A percentile compares a stretch with the other conserved stretches of the same genome.
phyloP scores from a whole-genome alignment of 176 grass and related monocot species.

The Guadua angustifolia region DNA sequence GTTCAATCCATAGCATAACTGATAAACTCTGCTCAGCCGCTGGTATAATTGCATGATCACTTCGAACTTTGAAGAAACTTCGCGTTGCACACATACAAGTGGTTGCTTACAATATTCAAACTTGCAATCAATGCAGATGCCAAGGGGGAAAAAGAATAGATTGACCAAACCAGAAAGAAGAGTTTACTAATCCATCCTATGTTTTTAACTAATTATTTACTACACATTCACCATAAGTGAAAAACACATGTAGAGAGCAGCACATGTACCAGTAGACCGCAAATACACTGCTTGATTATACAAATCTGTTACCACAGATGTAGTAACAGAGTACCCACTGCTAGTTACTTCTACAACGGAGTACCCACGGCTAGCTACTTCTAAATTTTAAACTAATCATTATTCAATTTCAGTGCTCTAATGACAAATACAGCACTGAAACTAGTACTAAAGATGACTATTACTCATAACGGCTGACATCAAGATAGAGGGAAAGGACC shows the following conservation, averaged over 20 bases:
- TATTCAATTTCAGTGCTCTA: slow-evolving; percentile 3
- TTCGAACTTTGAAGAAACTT: slow-evolving; percentile 10
- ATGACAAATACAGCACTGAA: not conserved
- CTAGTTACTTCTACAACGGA: not conserved
- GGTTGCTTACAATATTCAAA: slow-evolving; percentile 21
- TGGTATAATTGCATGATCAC: slow-evolving; percentile 13
- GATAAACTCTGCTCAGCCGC: not conserved
- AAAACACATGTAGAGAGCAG: slow-evolving; percentile 7
- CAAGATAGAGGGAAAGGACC: slow-evolving; percentile 2
- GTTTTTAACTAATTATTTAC: not conserved
- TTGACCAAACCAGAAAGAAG: not conserved
- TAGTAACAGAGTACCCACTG: slow-evolving; percentile 2
- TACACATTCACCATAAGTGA: slow-evolving; percentile 13
- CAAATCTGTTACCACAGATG: not conserved
- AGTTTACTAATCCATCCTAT: slow-evolving; percentile 21
- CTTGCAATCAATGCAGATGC: not conserved
- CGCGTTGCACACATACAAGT: slow-evolving; percentile 2
- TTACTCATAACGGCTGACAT: slow-evolving; percentile 3
- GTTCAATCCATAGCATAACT: slow-evolving; percentile 37
- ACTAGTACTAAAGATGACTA: slow-evolving; percentile 6
- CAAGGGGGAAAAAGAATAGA: not conserved
- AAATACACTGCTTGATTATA: slow-evolving; percentile 11
- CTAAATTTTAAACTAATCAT: slow-evolving; percentile 24
- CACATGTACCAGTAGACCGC: not conserved
- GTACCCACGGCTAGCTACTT: not conserved